Evolutionary conservation across 345 rosid genomes (phyloP), one percentile per base, ranked within the genome.

Genomic region (Syzygium aqueum): DNA sequence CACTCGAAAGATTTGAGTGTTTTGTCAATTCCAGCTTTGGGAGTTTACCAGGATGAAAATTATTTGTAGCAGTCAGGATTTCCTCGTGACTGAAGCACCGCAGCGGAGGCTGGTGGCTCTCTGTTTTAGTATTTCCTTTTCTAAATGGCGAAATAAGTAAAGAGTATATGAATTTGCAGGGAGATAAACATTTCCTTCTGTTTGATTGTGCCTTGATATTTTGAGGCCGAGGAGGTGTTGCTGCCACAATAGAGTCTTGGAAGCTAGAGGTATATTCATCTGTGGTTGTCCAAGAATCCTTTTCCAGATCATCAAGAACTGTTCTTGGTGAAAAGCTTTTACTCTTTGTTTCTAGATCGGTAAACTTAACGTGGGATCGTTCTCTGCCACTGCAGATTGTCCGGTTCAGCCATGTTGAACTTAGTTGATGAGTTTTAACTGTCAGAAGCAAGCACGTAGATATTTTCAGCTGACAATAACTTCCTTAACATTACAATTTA

Each of bases 41-140:
- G 37, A 33, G 63, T 50, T 87, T 65, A 97, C 98, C 97, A 56
- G 93, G 89, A 88, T 95, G 92, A 92, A 97, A 96, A 85, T 90
- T 87, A 80, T 93, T 92, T 27, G 98, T 97, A 43, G 98, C 97
- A 57, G 86, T 92, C 77, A 96, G 92, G 57, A 96, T 95, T 92
- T 97, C 97, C 67, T 91, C 91, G 28, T 93, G 94, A 89, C 88
- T 93, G 92, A 96, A 97, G 91, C 98, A 95, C 53, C 86, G 93
- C 23, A 97, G 87, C 51, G 93, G 85, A 85, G 96, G 94, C 88
- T 91, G 93, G 49, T 87, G 90, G 85, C 90, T 94, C 87, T 88
- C 88, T 50, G 91, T 88, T 37, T 82, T 90, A 25, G 88, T 37
- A 86, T 87, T 91, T 91, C 92, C 88, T 93, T 67, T 95, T 46